These are phyloP conservation scores for Aphanocladium album DNA, from an alignment of 2,329 filamentous ascomycete species.

Conservation along the genomic window DNA sequence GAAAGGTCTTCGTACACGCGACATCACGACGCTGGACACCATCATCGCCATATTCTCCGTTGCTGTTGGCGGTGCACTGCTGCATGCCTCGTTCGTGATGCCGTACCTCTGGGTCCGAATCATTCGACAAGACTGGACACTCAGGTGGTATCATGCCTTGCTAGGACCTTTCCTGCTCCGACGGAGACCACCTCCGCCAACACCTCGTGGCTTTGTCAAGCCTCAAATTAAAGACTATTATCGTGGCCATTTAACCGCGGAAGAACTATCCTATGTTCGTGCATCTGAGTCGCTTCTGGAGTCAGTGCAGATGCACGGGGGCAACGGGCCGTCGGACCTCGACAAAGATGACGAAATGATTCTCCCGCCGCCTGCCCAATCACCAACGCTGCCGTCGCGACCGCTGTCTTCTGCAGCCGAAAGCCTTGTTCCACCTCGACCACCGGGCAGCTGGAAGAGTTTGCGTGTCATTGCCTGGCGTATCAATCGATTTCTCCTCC, in stretches of 20 bases:
- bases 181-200: slow-evolving; percentile 31
- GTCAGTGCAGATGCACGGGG: slow-evolving; percentile 26
- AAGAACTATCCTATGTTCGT: slow-evolving; percentile 36
- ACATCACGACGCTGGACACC: slow-evolving; percentile 21
- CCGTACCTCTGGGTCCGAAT: slow-evolving; percentile 48
- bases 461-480: slow-evolving; percentile 37
- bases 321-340: slow-evolving; percentile 20
- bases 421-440: slow-evolving; percentile 28
- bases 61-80: slow-evolving; percentile 34
- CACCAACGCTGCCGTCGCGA: slow-evolving; percentile 3
- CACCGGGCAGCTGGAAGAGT: slow-evolving; percentile 34
- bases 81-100: slow-evolving; percentile 45
- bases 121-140: slow-evolving; percentile 45
- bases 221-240: slow-evolving; percentile 45
- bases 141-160: slow-evolving; percentile 44
- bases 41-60: slow-evolving; percentile 38
- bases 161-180: slow-evolving; percentile 42
- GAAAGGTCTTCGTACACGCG: slow-evolving; percentile 29
- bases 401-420: slow-evolving; percentile 11
- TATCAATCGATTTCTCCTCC: slow-evolving; percentile 37
- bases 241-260: slow-evolving; percentile 40
- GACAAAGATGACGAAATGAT: slow-evolving; percentile 29
- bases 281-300: slow-evolving; percentile 30
- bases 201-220: slow-evolving; percentile 35
- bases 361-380: slow-evolving; percentile 27